phyloP scores from a whole-genome alignment of 2,329 filamentous ascomycete genomes.

The Diaporthe longicolla region DNA sequence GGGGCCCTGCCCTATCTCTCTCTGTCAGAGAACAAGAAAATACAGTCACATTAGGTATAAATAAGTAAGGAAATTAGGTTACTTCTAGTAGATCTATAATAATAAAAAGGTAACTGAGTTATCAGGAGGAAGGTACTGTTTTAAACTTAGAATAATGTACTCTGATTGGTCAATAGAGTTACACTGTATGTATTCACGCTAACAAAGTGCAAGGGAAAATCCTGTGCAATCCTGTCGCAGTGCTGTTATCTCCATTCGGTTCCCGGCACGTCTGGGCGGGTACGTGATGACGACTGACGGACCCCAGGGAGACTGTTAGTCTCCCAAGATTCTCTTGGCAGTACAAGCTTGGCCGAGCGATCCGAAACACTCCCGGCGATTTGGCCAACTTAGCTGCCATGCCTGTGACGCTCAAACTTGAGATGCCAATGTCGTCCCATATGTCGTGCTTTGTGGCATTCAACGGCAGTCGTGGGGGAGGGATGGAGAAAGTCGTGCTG shows the following conservation, averaged over 20 bases:
- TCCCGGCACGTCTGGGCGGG: conserved; percentile 19
- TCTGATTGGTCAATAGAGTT: too few relatives aligned
- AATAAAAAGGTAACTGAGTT: too few relatives aligned
- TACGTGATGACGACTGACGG: conserved; percentile 9
- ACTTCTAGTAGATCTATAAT: too few relatives aligned
- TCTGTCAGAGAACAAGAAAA: too few relatives aligned
- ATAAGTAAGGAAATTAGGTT: too few relatives aligned
- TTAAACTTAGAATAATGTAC: too few relatives aligned
- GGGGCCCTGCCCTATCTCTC: too few relatives aligned
- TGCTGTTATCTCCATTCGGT: not conserved
- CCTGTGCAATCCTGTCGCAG: not conserved
- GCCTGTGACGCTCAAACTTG: conserved; percentile 1
- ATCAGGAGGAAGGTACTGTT: too few relatives aligned
- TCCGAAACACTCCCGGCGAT: conserved; percentile 11
- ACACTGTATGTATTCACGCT: too few relatives aligned
- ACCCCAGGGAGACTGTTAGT: conserved; percentile 11
- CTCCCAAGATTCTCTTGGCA: conserved; percentile 10
- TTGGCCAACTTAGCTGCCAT: not conserved
- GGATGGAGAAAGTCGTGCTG: not conserved
- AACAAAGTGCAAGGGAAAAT: too few relatives aligned
- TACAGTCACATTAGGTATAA: too few relatives aligned
- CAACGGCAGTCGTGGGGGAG: not conserved
- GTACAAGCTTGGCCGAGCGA: conserved; percentile 19
- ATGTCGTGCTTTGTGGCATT: conserved; percentile 7
- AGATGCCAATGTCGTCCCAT: conserved; percentile 24